phyloP scores from a whole-genome alignment of 495 filamentous ascomycete species.

The Penicillium atrosanguineum region DNA sequence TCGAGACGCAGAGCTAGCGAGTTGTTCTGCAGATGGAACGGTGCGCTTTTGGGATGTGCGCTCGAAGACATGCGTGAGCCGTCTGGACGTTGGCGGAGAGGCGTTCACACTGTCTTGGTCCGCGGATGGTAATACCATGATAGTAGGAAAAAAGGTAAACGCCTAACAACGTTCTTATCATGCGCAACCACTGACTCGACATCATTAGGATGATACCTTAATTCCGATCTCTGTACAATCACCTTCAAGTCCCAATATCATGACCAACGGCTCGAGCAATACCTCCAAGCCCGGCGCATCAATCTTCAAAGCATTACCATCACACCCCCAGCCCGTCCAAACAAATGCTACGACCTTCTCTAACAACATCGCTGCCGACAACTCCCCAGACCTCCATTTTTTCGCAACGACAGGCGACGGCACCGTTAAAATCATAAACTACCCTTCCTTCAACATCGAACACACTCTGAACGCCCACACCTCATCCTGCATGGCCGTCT shows the following conservation, averaged over 20 bases:
- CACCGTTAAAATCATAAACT: conserved; percentile 74
- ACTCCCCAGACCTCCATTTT: conserved; percentile 46
- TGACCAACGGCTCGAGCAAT: conserved; percentile 5
- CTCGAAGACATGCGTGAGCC: conserved; percentile 73
- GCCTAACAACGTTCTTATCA: not conserved
- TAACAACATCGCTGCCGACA: conserved; percentile 48
- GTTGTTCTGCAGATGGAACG: conserved; percentile 78
- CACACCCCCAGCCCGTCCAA: conserved; percentile 68
- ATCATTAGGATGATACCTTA: conserved; percentile 63
- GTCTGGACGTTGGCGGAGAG: conserved; percentile 76
- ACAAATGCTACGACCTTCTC: conserved; percentile 85
- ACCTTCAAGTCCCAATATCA: conserved; percentile 32
- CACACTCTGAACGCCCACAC: conserved; percentile 80
- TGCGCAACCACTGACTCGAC: not conserved
- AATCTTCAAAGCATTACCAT: conserved; percentile 49
- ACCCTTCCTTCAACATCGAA: conserved; percentile 46
- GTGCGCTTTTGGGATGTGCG: conserved; percentile 94
- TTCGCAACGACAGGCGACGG: conserved; percentile 85
- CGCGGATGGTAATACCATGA: conserved; percentile 76
- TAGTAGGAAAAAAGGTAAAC: conserved; percentile 80
- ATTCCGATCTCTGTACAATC: conserved; percentile 58
- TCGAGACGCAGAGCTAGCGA: conserved; percentile 85
- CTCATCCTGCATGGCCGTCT: conserved; percentile 67
- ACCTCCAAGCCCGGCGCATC: conserved; percentile 17
- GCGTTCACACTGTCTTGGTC: conserved; percentile 84